Percentiles rank a stretch among this genome's conserved stretches.
Conservation (phyloP, 169 alveolate genomes). For the Eimeria maxima region DNA sequence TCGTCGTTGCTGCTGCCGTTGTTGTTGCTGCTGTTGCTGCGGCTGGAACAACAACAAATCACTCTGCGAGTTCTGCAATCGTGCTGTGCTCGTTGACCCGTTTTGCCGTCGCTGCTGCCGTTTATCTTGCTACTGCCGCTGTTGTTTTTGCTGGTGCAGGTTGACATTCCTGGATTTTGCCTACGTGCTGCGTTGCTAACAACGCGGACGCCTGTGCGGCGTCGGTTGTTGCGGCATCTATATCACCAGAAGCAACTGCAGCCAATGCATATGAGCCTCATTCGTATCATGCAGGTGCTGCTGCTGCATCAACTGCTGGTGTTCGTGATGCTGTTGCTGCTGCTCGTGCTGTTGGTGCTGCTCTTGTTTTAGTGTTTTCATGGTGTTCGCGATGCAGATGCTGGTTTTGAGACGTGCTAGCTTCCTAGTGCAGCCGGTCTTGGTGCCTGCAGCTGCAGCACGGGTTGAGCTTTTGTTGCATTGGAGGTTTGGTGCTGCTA, state of each 20-base stretch:
- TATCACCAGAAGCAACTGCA: constrained; percentile 84
- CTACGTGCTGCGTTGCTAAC: constrained; percentile 87
- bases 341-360: neutral
- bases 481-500: neutral
- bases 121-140: neutral
- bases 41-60: no score
- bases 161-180: constrained; percentile 78
- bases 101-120: neutral
- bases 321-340: constrained; percentile 5
- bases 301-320: neutral
- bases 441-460: neutral
- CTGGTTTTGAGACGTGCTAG: neutral
- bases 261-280: constrained; percentile 76
- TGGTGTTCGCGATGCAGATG: neutral
- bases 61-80: no score
- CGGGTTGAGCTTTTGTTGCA: constrained; percentile 10
- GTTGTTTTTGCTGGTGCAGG: constrained; percentile 85
- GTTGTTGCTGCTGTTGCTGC: neutral
- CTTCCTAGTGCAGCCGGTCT: neutral
- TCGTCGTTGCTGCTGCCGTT: constrained; percentile 26
- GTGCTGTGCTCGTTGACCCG: neutral
- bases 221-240: constrained; percentile 87
- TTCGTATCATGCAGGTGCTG: constrained; percentile 82
- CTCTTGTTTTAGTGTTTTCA: neutral
- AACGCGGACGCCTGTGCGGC: constrained; percentile 86